phyloP scores from a whole-genome alignment of 768 basidiomycete genomes.

The Mrakia gelida region DNA sequence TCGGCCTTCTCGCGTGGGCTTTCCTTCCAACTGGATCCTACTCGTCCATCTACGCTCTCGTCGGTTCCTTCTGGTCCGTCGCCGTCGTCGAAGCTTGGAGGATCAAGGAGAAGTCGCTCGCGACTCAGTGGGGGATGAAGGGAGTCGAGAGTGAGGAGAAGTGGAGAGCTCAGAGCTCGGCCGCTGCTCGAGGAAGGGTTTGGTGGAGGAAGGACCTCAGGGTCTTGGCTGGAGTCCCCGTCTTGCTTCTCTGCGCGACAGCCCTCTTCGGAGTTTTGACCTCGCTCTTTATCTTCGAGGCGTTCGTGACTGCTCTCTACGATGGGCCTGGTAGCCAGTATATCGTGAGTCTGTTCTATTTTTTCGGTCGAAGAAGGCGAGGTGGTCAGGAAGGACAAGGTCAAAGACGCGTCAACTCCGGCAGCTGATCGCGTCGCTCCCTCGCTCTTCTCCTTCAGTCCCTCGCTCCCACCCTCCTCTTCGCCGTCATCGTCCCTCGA shows the following conservation, averaged over 20 bases:
- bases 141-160: slow-evolving; percentile 50
- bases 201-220: slow-evolving; percentile 75
- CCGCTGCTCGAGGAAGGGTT: slow-evolving; percentile 33
- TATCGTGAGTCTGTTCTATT: slow-evolving; percentile 57
- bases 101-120: slow-evolving; percentile 74
- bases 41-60: slow-evolving; percentile 30
- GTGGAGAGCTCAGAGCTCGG: slow-evolving; percentile 18
- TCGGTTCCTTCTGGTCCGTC: slow-evolving; percentile 68
- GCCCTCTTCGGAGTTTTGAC: slow-evolving; percentile 56
- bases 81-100: slow-evolving; percentile 90
- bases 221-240: slow-evolving; percentile 63
- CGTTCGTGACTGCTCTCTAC: slow-evolving; percentile 83
- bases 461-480: slow-evolving; percentile 76
- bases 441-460: slow-evolving; percentile 49
- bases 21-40: slow-evolving; percentile 51
- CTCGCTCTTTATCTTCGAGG: slow-evolving; percentile 68
- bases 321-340: slow-evolving; percentile 75
- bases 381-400: neutral
- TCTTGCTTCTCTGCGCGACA: slow-evolving; percentile 43
- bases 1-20: slow-evolving; percentile 63
- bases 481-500: slow-evolving; percentile 72
- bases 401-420: too few relatives aligned
- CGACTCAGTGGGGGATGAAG: slow-evolving; percentile 73
- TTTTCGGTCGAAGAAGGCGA: too few relatives aligned
- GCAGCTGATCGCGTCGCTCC: neutral